These are phyloP conservation scores for Fulvia fulva DNA, from an alignment of 2,329 filamentous ascomycete species.

Conservation along the genomic window DNA sequence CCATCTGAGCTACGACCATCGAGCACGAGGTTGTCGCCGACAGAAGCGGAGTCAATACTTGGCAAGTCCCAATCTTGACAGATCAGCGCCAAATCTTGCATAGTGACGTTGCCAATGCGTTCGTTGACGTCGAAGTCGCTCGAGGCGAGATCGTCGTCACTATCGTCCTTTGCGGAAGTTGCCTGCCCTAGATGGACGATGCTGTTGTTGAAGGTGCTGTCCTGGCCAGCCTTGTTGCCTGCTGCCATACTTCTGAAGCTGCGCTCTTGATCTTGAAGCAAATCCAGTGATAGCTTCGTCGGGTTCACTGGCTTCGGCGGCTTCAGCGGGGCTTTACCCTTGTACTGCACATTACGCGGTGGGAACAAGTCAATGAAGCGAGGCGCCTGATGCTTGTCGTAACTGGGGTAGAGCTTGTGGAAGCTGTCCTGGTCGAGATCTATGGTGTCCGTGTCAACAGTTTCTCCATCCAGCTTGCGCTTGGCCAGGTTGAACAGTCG, in stretches of 20 bases:
- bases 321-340: constrained; percentile 73
- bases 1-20: constrained; percentile 25
- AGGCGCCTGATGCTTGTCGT: constrained; percentile 69
- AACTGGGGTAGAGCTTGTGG: constrained; percentile 75
- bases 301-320: constrained; percentile 77
- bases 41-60: constrained; percentile 46
- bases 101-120: constrained; percentile 67
- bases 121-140: constrained; percentile 58
- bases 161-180: constrained; percentile 47
- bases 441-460: constrained; percentile 18
- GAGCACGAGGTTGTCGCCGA: constrained; percentile 29
- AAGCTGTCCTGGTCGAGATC: constrained; percentile 73
- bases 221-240: constrained; percentile 39
- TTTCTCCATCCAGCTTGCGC: constrained; percentile 23
- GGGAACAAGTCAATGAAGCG: constrained; percentile 81
- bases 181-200: constrained; percentile 53
- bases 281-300: constrained; percentile 82
- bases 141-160: constrained; percentile 46
- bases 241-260: constrained; percentile 70
- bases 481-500: constrained; percentile 31
- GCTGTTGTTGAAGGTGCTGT: constrained; percentile 38
- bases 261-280: constrained; percentile 82
- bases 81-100: constrained; percentile 77
- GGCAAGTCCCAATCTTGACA: constrained; percentile 80
- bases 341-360: constrained; percentile 71